phyloP scores from a whole-genome alignment of 1,139 yeast genomes.

The Taphrina betulina region DNA sequence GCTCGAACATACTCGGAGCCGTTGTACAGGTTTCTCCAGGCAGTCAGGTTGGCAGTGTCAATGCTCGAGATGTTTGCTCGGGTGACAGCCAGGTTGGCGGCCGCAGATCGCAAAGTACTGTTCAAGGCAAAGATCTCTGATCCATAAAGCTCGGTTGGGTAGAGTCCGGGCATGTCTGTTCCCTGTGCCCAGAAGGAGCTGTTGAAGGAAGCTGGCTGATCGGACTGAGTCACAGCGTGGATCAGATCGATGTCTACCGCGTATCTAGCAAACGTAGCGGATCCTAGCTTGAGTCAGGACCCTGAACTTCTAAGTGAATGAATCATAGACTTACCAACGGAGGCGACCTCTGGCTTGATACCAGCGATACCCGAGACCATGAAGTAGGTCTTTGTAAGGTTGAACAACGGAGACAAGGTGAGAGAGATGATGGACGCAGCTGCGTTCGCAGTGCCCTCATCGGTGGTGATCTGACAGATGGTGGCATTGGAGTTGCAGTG shows the following conservation, averaged over 20 bases:
- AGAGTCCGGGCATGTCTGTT: constrained; percentile 52
- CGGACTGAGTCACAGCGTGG: constrained; percentile 56
- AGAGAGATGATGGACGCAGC: constrained; percentile 61
- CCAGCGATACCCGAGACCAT: constrained; percentile 68
- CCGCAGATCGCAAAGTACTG: constrained; percentile 59
- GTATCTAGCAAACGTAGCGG: constrained; percentile 61
- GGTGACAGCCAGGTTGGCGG: constrained; percentile 51
- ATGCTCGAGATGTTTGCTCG: constrained; percentile 14
- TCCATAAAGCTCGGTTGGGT: constrained; percentile 61
- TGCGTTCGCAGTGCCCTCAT: constrained; percentile 70
- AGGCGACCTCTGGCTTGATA: constrained; percentile 53
- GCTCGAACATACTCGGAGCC: constrained; percentile 52
- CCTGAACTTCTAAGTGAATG: no score
- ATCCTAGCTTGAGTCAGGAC: no score
- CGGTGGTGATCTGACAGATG: constrained; percentile 63
- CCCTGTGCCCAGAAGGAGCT: constrained; percentile 63
- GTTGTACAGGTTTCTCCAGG: constrained; percentile 35
- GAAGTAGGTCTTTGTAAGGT: constrained; percentile 60
- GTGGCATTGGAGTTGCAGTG: constrained; percentile 57
- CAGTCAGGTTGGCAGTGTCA: constrained; percentile 8
- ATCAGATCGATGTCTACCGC: constrained; percentile 65
- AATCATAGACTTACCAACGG: no score
- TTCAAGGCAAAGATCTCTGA: constrained; percentile 67
- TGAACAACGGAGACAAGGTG: constrained; percentile 56
- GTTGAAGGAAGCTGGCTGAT: constrained; percentile 55